Base-by-base conservation (phyloP, 768 basidiomycete species). In the Mycena pura region DNA sequence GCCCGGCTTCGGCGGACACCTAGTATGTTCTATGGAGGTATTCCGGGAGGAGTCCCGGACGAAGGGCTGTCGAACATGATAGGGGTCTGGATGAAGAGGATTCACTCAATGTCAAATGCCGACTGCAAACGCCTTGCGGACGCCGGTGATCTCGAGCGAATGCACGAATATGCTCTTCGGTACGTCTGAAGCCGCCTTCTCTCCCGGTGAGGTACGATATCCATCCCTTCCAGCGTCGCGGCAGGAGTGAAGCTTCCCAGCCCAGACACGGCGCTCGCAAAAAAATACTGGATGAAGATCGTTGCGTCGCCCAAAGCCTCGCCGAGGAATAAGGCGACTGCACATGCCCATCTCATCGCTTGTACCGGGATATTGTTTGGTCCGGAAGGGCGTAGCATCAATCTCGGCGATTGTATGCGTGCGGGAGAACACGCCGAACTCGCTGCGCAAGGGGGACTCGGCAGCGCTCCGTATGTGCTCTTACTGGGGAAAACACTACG, bases 101-200 rank as follows among this genome's bases (percentile, higher is more conserved):
- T 44, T 25, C 15, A 43, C 17, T 9, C 31, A 9, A 43, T 34
- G 43, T 44, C 53, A 10, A 54, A 28, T 19, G 11, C 43, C 3
- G 31, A 54, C 15, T 54, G 53, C 31, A 5, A 32, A 9, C 53
- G n/a, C 6, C 53, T 44, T 21, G 53, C 43, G 43, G 29, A 43
- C 19, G 41, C 53, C 3, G 53, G 53, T 15, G 53, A 54, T 36
- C 53, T 43, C 4, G 41, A 54, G 27, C 22, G 11, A n/a, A 54
- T 54, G 41, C 43, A 54, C 8, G 53, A 54, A 17, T 54, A 44
- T 44, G 53, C 53, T 28, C 14, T 45, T 13, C 41, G 53, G 53
- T 54, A 14, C 0, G 48, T 36, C n/a, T n/a, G n/a, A n/a, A n/a
- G n/a, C n/a, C n/a, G n/a, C n/a, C n/a, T n/a, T n/a, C n/a, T n/a